Conservation (phyloP, 495 filamentous ascomycete species). For the Monascus purpureus region DNA sequence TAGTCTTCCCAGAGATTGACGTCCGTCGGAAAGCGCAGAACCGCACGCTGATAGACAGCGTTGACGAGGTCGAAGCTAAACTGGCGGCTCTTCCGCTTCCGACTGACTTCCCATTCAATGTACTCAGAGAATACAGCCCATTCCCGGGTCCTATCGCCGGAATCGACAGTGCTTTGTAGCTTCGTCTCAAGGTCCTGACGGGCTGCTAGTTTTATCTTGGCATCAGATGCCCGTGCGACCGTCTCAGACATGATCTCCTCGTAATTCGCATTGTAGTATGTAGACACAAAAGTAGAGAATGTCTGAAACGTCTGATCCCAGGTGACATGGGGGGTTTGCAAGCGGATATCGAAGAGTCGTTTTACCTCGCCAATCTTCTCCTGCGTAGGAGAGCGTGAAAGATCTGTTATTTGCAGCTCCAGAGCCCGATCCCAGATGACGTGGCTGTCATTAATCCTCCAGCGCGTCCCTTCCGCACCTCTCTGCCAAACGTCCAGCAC, state of each 20-base stretch:
- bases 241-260: constrained; percentile 67
- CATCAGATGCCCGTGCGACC: constrained; percentile 46
- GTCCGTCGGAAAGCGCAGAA: constrained; percentile 53
- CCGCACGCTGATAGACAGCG: constrained; percentile 64
- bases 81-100: constrained; percentile 36
- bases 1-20: constrained; percentile 69
- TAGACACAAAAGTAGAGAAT: constrained; percentile 70
- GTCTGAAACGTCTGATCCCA: constrained; percentile 77
- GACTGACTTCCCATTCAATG: constrained; percentile 65
- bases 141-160: constrained; percentile 42
- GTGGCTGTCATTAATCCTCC: constrained; percentile 73
- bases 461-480: constrained; percentile 63
- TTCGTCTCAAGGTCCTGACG: constrained; percentile 62
- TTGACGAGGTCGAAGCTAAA: constrained; percentile 50
- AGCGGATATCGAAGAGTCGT: constrained; percentile 55
- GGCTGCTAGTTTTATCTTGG: constrained; percentile 51
- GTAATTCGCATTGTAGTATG: constrained; percentile 59
- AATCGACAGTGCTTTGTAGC: constrained; percentile 43
- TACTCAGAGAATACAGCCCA: constrained; percentile 57
- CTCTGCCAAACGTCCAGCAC: constrained; percentile 68
- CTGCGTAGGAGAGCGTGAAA: constrained; percentile 39
- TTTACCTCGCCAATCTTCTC: constrained; percentile 51
- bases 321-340: constrained; percentile 65
- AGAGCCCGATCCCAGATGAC: constrained; percentile 76
- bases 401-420: constrained; percentile 45